Base-by-base conservation (phyloP, 352 stramenopile species). In the Globisporangium polare region DNA sequence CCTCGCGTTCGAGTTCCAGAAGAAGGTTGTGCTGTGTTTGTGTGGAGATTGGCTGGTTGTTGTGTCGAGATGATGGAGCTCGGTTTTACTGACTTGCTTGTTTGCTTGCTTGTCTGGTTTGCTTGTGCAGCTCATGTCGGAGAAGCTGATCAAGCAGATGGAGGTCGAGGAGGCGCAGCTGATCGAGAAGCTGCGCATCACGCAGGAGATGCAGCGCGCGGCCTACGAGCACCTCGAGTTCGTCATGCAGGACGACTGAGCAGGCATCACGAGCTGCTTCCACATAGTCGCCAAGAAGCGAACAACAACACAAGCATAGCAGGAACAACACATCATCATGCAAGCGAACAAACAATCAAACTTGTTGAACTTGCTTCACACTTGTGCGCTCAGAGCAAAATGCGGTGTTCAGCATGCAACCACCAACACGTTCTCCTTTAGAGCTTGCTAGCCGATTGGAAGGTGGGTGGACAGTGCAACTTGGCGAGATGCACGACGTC, bases 151-250 rank as follows among this genome's bases (percentile, higher is more conserved):
- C 58, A 62, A 80, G 41, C 66, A 85, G 29, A 88, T 92, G 80
- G 80, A 89, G 35, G 61, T 58, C 2, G 78, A 92, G 26, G 80
- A 92, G 24, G 61, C 68, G 15, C 66, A 78, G 39, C 58, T 92
- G 53, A 86, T 92, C 42, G 80, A 85, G 29, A 78, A 75, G 22
- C 63, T 92, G 31, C 71, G 77, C 5, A 53, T 87, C 13, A 86
- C 80, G 41, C 80, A 92, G 58, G 80, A 89, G 37, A 62, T 86
- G 51, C 80, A 90, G 64, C 78, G 75, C 26, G 68, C 74, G 3
- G 80, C 80, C 15, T 88, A 83, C 64, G 78, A 88, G 27, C 74
- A 90, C 52, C 72, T 90, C 33, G 78, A 89, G 60, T 79, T 83
- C 51, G 77, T 78, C 47, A 85, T 89, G 66, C 68, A 88, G 37